A percentile compares a stretch with the other conserved stretches of the same genome.
These are phyloP conservation scores for Candida sphagnicola DNA, from an alignment of 805 yeast species.

Conservation along the genomic window DNA sequence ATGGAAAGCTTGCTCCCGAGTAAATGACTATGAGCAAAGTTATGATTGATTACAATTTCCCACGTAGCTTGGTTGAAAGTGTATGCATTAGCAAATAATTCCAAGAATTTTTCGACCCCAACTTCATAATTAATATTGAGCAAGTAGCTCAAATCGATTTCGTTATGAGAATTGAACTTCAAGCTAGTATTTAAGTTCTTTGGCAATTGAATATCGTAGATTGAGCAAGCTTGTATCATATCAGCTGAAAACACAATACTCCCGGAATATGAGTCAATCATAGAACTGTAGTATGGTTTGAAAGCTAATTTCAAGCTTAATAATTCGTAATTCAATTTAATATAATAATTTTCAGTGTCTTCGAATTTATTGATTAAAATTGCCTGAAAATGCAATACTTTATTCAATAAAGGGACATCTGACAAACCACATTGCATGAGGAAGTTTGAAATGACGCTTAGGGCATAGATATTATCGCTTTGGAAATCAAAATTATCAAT, in stretches of 20 bases:
- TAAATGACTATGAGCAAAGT: conserved; percentile 19
- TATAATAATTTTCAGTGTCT: conserved; percentile 35
- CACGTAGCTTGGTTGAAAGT: conserved; percentile 30
- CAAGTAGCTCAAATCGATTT: conserved; percentile 22
- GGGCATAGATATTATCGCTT: conserved; percentile 29
- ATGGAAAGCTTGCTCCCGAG: conserved; percentile 12
- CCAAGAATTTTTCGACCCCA: conserved; percentile 24
- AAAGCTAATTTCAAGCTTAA: conserved; percentile 15
- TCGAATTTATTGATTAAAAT: conserved; percentile 32
- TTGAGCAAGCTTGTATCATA: conserved; percentile 9
- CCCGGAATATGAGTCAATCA: conserved; percentile 5
- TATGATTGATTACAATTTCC: conserved; percentile 24
- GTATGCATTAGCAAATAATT: conserved; percentile 25
- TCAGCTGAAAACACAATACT: conserved; percentile 6
- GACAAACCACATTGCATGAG: conserved; percentile 14
- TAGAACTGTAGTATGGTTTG: conserved; percentile 11
- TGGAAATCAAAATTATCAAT: conserved; percentile 23
- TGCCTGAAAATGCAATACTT: conserved; percentile 26
- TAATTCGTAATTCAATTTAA: conserved; percentile 23
- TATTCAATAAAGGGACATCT: conserved; percentile 5
- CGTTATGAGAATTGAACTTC: conserved; percentile 5
- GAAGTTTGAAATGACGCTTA: conserved; percentile 19
- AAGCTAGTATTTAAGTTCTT: background rate
- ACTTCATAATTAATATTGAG: conserved; percentile 22
- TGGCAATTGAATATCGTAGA: conserved; percentile 5